These are phyloP conservation scores for Glycine tomentella DNA, from an alignment of 306 rosid genomes.

Conservation along the genomic window DNA sequence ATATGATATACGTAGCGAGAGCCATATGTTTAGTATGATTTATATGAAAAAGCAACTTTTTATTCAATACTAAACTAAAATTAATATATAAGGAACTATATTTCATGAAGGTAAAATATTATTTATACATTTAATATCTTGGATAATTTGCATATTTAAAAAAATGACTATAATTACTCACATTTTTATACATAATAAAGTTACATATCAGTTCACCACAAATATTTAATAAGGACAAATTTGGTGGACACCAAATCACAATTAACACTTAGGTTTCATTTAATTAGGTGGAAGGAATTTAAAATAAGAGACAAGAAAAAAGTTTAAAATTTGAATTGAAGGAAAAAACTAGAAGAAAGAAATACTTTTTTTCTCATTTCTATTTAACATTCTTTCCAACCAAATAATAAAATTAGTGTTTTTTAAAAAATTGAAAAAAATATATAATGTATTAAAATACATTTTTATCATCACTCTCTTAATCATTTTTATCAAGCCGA, in stretches of 20 bases:
- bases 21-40: background rate
- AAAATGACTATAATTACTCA: background rate
- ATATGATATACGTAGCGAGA: background rate
- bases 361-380: too few relatives aligned
- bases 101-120: background rate
- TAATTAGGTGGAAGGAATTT: background rate
- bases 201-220: background rate
- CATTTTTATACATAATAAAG: background rate
- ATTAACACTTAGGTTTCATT: too few relatives aligned
- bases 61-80: background rate
- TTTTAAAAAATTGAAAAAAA: too few relatives aligned
- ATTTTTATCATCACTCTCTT: too few relatives aligned
- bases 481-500: background rate
- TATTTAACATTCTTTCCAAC: too few relatives aligned
- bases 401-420: too few relatives aligned
- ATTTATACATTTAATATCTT: background rate
- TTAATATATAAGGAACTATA: background rate
- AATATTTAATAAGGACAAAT: background rate
- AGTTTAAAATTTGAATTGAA: too few relatives aligned
- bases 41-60: background rate
- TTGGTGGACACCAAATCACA: background rate
- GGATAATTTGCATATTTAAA: background rate
- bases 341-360: too few relatives aligned
- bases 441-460: too few relatives aligned
- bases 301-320: too few relatives aligned